Conservation (phyloP, 2,329 filamentous ascomycete genomes). For the Tolypocladium ophioglossoides region DNA sequence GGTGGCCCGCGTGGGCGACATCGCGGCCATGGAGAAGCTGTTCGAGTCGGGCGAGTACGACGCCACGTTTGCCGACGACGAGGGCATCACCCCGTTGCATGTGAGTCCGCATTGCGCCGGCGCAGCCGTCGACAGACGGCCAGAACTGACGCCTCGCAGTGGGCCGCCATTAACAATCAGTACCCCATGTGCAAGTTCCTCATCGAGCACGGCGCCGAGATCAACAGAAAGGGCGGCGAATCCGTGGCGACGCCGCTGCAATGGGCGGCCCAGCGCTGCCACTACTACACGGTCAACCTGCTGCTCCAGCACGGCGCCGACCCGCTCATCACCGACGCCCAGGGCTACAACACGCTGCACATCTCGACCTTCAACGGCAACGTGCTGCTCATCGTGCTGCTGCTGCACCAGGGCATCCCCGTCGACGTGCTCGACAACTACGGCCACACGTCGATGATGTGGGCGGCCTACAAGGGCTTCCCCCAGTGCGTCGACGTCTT, state of each 20-base stretch:
- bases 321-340: constrained; percentile 80
- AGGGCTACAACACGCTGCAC: constrained; percentile 97
- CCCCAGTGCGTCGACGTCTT: constrained; percentile 87
- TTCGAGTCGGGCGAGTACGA: constrained; percentile 76
- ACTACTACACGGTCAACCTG: constrained; percentile 93
- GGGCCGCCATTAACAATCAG: constrained; percentile 98
- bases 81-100: constrained; percentile 92
- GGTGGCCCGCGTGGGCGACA: constrained; percentile 77
- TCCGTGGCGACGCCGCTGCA: constrained; percentile 88
- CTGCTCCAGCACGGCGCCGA: constrained; percentile 87
- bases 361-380: constrained; percentile 97
- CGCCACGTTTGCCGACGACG: constrained; percentile 74
- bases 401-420: constrained; percentile 90
- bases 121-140: background rate
- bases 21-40: constrained; percentile 76
- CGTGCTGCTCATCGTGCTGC: constrained; percentile 74
- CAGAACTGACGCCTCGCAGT: constrained; percentile 40
- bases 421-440: constrained; percentile 85
- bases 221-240: constrained; percentile 93
- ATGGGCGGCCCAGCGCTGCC: constrained; percentile 93
- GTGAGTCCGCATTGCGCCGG: constrained; percentile 39
- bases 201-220: constrained; percentile 71
- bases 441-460: constrained; percentile 94
- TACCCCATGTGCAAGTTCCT: constrained; percentile 96
- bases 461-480: constrained; percentile 96